A percentile compares a stretch with the other conserved stretches of the same genome.
Evolutionary conservation across 352 stramenopile species (phyloP).

Genomic region (Phytophthora europaea): DNA sequence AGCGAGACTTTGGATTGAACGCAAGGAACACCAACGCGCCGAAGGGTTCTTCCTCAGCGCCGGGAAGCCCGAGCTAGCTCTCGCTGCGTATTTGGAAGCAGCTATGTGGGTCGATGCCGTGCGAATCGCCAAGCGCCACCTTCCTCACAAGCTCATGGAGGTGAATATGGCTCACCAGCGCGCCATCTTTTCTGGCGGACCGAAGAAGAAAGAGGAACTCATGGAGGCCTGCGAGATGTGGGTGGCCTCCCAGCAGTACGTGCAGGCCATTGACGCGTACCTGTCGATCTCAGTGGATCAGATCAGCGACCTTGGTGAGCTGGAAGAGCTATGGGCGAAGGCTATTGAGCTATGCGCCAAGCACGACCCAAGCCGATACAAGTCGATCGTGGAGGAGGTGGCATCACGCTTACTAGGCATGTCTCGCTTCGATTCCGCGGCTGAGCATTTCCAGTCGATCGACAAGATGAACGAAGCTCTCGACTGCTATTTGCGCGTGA

Average conservation of each 20-base stretch:
- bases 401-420: constrained; percentile 84
- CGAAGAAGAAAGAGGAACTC: constrained; percentile 85
- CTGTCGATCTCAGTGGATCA: constrained; percentile 85
- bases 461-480: constrained; percentile 95
- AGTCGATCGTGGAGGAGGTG: constrained; percentile 92
- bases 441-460: constrained; percentile 90
- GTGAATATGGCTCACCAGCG: constrained; percentile 91
- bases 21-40: constrained; percentile 84
- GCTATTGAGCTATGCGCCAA: constrained; percentile 92
- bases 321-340: constrained; percentile 91
- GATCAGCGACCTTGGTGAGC: constrained; percentile 64
- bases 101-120: constrained; percentile 92
- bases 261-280: constrained; percentile 94
- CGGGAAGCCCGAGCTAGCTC: constrained; percentile 91
- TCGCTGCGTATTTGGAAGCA: constrained; percentile 89
- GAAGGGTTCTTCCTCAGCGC: constrained; percentile 94
- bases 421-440: constrained; percentile 88
- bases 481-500: constrained; percentile 83
- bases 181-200: constrained; percentile 78
- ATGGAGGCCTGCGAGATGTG: constrained; percentile 90
- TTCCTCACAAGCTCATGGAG: constrained; percentile 94
- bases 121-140: constrained; percentile 89
- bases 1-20: constrained; percentile 86
- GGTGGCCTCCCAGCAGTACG: constrained; percentile 91
- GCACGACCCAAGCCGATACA: constrained; percentile 90